A percentile compares a stretch with the other conserved stretches of the same genome.
phyloP scores from a whole-genome alignment of 495 filamentous ascomycete genomes.

The Xylaria acuta region DNA sequence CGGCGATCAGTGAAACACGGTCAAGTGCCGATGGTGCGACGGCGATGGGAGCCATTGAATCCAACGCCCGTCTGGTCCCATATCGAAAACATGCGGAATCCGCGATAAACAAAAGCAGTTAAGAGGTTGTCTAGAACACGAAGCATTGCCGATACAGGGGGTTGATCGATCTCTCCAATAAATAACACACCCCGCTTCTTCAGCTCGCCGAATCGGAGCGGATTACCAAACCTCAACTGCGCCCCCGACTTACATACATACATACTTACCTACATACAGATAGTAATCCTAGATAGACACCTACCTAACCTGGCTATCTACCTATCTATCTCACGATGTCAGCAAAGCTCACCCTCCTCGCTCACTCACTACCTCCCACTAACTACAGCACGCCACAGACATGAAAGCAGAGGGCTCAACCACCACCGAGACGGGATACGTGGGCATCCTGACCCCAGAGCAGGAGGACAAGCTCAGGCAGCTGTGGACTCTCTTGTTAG shows the following conservation, averaged over 20 bases:
- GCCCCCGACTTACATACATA: slow-evolving; percentile 1
- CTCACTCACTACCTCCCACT: background rate
- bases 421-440: slow-evolving; percentile 5
- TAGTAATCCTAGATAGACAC: background rate
- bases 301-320: slow-evolving; percentile 1
- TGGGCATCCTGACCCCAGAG: slow-evolving; percentile 11
- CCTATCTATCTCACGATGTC: background rate
- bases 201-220: background rate
- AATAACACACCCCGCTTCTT: slow-evolving; percentile 9
- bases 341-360: background rate
- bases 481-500: slow-evolving; percentile 5
- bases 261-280: background rate
- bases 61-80: background rate
- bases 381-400: background rate
- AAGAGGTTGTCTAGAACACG: background rate
- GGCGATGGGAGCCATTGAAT: background rate
- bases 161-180: background rate
- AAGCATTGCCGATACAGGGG: background rate
- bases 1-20: background rate
- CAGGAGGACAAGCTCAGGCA: slow-evolving; percentile 19
- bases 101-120: background rate
- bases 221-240: background rate
- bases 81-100: background rate
- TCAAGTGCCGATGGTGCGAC: background rate
- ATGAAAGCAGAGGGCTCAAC: background rate